Evolutionary conservation across 352 stramenopile species (phyloP).

Genomic region (Pythium sukuiense): DNA sequence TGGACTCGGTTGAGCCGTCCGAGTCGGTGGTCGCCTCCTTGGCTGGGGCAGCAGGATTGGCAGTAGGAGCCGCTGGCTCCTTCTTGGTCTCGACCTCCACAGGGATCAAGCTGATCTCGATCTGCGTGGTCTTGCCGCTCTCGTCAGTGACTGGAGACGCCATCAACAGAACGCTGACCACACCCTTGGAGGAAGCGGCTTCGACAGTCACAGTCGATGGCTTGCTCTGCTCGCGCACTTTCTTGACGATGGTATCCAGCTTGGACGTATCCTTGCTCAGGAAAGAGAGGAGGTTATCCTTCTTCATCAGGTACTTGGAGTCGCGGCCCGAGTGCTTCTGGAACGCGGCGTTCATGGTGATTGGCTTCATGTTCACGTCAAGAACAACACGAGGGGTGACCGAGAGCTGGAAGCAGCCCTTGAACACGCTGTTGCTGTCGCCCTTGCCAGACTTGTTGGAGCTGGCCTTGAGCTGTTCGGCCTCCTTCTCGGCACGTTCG

Average conservation of each 20-base stretch:
- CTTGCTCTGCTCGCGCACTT: constrained; percentile 44
- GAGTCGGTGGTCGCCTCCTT: constrained; percentile 11
- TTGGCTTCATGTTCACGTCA: constrained; percentile 47
- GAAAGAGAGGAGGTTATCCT: constrained; percentile 51
- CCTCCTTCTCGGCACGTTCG: constrained; percentile 32
- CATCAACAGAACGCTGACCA: constrained; percentile 39
- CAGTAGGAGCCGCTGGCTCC: neutral
- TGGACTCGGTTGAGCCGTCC: constrained; percentile 8
- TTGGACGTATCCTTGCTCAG: constrained; percentile 47
- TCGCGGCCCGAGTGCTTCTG: constrained; percentile 44
- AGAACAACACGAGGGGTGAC: constrained; percentile 58
- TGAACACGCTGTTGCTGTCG: constrained; percentile 38
- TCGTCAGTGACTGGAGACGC: constrained; percentile 51
- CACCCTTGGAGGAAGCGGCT: constrained; percentile 24
- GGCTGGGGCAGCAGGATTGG: neutral
- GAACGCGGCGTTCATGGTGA: constrained; percentile 65
- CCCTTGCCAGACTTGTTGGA: constrained; percentile 9
- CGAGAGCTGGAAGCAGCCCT: constrained; percentile 69
- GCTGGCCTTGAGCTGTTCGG: constrained; percentile 26
- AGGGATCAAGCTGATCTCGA: constrained; percentile 69
- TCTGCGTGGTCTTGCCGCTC: constrained; percentile 44
- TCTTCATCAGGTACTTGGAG: constrained; percentile 53
- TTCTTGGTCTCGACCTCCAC: constrained; percentile 24
- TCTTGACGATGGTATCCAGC: constrained; percentile 48
- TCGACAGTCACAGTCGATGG: constrained; percentile 44